A percentile compares a stretch with the other conserved stretches of the same genome.
phyloP scores from a whole-genome alignment of 75 land plant genomes.

The Picea glauca region DNA sequence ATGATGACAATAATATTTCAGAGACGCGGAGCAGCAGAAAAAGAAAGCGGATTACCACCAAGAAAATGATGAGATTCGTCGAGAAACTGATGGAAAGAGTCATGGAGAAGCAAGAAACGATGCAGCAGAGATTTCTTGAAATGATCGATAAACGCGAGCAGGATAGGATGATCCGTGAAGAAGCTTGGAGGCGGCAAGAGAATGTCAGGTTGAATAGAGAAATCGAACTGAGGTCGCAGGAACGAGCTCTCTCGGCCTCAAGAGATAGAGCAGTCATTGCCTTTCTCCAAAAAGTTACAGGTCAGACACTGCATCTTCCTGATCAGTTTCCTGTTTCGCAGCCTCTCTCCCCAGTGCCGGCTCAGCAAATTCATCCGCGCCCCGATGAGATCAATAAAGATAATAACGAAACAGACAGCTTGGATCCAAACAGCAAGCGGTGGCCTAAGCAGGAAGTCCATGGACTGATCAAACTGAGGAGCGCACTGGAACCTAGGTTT shows the following conservation, averaged over 20 bases:
- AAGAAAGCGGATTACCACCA: constrained; percentile 4
- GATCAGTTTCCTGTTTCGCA: neutral
- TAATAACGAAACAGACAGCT: neutral
- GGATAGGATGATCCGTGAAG: constrained; percentile 48
- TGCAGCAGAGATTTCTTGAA: constrained; percentile 54
- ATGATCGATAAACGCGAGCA: constrained; percentile 44
- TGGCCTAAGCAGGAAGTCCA: constrained; percentile 78
- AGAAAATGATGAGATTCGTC: constrained; percentile 37
- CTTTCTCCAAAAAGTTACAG: constrained; percentile 59
- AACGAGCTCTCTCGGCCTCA: constrained; percentile 27
- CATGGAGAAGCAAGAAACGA: constrained; percentile 54
- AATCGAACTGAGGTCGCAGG: constrained; percentile 32
- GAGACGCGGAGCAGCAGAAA: neutral
- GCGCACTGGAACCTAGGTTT: constrained; percentile 45
- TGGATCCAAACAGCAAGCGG: constrained; percentile 25
- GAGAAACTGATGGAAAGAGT: constrained; percentile 46
- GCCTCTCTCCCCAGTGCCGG: neutral
- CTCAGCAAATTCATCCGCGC: neutral
- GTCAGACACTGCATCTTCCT: constrained; percentile 50
- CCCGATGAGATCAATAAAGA: neutral
- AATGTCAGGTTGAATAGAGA: constrained; percentile 33
- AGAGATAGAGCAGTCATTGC: constrained; percentile 51
- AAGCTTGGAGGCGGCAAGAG: constrained; percentile 54
- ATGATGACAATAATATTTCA: constrained; percentile 13
- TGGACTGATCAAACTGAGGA: constrained; percentile 55